Conservation (phyloP, 768 basidiomycete genomes). For the Kwoniella sp. region DNA sequence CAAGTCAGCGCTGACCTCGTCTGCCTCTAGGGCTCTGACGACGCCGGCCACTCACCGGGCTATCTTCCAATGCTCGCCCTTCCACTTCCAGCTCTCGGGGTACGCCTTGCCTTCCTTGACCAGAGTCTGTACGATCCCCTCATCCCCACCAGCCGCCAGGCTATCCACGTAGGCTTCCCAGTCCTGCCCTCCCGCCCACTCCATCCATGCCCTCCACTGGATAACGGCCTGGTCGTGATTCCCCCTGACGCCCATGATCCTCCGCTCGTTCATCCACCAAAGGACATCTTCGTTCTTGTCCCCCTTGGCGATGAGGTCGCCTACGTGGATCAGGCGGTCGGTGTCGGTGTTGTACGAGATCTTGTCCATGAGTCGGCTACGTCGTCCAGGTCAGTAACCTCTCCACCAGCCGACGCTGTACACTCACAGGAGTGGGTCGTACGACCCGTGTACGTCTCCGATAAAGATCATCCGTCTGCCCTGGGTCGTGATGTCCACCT, state of each 20-base stretch:
- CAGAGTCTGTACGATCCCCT: slow-evolving; percentile 53
- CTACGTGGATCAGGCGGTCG: slow-evolving; percentile 74
- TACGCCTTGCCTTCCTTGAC: slow-evolving; percentile 50
- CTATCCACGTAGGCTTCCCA: slow-evolving; percentile 57
- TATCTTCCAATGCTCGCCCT: slow-evolving; percentile 70
- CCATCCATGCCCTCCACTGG: slow-evolving; percentile 82
- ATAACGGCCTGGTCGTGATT: slow-evolving; percentile 87
- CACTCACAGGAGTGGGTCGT: slow-evolving; percentile 63
- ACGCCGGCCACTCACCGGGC: slow-evolving; percentile 56
- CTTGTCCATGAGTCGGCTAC: slow-evolving; percentile 62
- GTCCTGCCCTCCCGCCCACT: slow-evolving; percentile 53
- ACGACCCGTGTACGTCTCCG: slow-evolving; percentile 87
- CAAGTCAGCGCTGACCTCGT: too few relatives aligned
- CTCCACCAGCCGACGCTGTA: too few relatives aligned
- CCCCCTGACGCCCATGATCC: slow-evolving; percentile 76
- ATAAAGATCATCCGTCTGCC: slow-evolving; percentile 63
- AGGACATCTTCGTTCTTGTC: slow-evolving; percentile 59
- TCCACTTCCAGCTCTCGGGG: slow-evolving; percentile 68
- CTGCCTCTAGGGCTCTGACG: slow-evolving; percentile 4
- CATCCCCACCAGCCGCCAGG: slow-evolving; percentile 10
- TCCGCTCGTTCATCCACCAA: slow-evolving; percentile 60
- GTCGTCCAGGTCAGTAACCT: background rate
- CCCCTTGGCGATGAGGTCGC: slow-evolving; percentile 76
- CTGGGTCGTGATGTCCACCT: slow-evolving; percentile 29
- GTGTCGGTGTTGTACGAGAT: slow-evolving; percentile 59